Evolutionary conservation across 768 basidiomycete species (phyloP), one percentile per base, ranked within the genome.

Genomic region (Psilocybe tampanensis): DNA sequence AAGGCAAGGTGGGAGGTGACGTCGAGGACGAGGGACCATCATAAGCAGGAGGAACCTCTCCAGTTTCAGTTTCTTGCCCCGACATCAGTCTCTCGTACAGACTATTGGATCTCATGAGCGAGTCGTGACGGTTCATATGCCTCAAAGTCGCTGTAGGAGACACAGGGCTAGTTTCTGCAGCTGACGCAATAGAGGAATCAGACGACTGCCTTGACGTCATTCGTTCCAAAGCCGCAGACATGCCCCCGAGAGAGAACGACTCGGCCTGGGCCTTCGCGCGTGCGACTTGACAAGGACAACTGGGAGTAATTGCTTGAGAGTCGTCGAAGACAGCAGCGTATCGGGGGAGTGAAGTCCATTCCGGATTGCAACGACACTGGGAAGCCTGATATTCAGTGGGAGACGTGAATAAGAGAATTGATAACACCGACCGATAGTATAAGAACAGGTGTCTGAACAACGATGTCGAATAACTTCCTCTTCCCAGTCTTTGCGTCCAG

Each of bases 11-110:
- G n/a, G 23, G 50, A n/a, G 17, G 39, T 36, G 50, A 52, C 49
- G 36, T 33, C 15, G 24, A 29, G 5, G 60, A 24, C 19, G 56
- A 34, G 18, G 55, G 55, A 32, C 47, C 68, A 36, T 74, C 75
- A 67, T 95, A 94, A n/a, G 84, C 76, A 3, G 95, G 95, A 0
- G 95, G 95, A 8, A 82, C 81, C 69, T 97, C 94, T 7, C 95
- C 95, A 15, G 78, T 76, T 64, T 90, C 88, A 45, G 81, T 89
- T 69, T 90, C 90, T 68, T 88, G 86, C 21, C 95, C 95, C 11
- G 89, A 83, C 36, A 97, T 80, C 18, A 97, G 80, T 22, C 88
- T 80, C 67, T 94, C 94, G 64, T 90, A 94, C 56, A 88, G 80
- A 41, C 71, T 62, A 55, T 74, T 82, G 21, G 76, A 76, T n/a